Base-by-base conservation (phyloP, 441 rosid genomes). In the Syzygium malaccense region DNA sequence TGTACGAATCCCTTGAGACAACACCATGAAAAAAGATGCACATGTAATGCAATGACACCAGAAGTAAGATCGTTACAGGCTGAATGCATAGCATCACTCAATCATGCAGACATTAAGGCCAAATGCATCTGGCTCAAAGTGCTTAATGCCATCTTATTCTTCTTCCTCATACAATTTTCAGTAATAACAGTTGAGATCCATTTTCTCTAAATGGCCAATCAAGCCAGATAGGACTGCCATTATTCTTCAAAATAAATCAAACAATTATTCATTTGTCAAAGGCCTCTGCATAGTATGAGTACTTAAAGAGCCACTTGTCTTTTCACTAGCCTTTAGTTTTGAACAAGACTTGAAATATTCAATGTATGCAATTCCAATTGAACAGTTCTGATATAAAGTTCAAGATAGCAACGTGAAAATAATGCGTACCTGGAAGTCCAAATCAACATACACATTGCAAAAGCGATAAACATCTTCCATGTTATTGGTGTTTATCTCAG, bases 391-490 rank as follows among this genome's bases (percentile, higher is more conserved):
- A 71, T 10, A 28, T 68, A 37, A 71, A 71, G 49, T 71, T 71
- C 80, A 71, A 71, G 28, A 37, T 71, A 71, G 80, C 28, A 11
- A 71, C 20, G 51, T 75, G 83, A 75, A 75, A 23, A 41, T 75
- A 90, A 37, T 86, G 88, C 91, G 90, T 87, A 96, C 99, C 99
- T 93, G 97, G 92, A 98, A 95, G 88, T 96, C 95, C 86, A 96
- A 88, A 93, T 98, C 98, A 71, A 95, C 95, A 75, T 94, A 95
- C 88, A 96, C 89, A 80, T 94, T 96, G 95, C 98, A 96, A 91
- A 98, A 98, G 84, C 99, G 96, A 88, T 90, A 88, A 88, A 98
- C 88, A 88, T 98, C 99, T 90, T 96, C 99, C 92, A 90, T 90
- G 89, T 94, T 95, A 90, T 94, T 93, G 91, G 90, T 79, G 90